Percentiles rank a stretch among this genome's conserved stretches.
Evolutionary conservation across 1,284 basidiomycete genomes (phyloP).

Genomic region (Cystobasidiaceae sp.): DNA sequence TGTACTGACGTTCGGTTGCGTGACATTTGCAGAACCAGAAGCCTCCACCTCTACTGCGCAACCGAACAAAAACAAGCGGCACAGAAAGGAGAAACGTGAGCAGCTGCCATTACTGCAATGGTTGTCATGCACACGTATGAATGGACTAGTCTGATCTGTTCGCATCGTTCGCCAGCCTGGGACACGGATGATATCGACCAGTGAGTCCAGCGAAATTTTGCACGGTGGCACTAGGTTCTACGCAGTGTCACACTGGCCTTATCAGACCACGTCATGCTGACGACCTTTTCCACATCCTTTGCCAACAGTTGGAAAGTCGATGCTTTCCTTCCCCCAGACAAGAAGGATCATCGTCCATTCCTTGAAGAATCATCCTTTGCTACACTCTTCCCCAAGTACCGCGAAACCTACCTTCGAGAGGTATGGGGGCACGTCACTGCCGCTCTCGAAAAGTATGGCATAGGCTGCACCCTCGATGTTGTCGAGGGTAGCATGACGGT

Average conservation of each 20-base stretch:
- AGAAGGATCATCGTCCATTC: slow-evolving; percentile 76
- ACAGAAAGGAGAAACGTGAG: slow-evolving; percentile 86
- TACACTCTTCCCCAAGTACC: slow-evolving; percentile 96
- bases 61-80: slow-evolving; percentile 66
- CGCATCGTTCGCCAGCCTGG: slow-evolving; percentile 80
- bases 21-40: neutral
- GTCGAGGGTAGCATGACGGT: slow-evolving; percentile 98
- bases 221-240: too few species aligned
- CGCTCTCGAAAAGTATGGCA: slow-evolving; percentile 73
- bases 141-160: neutral
- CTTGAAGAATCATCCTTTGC: slow-evolving; percentile 95
- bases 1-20: neutral
- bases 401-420: slow-evolving; percentile 92
- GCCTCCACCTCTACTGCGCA: slow-evolving; percentile 12
- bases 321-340: slow-evolving; percentile 54
- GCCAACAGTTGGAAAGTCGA: slow-evolving; percentile 79
- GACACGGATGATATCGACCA: slow-evolving; percentile 98
- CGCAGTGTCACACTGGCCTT: too few species aligned
- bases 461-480: slow-evolving; percentile 87
- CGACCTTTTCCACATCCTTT: neutral
- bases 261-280: neutral
- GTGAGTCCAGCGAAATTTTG: slow-evolving; percentile 53
- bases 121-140: neutral
- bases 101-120: neutral
- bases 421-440: slow-evolving; percentile 91